A percentile compares a stretch with the other conserved stretches of the same genome.
Conservation (phyloP, 2,329 filamentous ascomycete species). For the Cryphonectria parasitica region DNA sequence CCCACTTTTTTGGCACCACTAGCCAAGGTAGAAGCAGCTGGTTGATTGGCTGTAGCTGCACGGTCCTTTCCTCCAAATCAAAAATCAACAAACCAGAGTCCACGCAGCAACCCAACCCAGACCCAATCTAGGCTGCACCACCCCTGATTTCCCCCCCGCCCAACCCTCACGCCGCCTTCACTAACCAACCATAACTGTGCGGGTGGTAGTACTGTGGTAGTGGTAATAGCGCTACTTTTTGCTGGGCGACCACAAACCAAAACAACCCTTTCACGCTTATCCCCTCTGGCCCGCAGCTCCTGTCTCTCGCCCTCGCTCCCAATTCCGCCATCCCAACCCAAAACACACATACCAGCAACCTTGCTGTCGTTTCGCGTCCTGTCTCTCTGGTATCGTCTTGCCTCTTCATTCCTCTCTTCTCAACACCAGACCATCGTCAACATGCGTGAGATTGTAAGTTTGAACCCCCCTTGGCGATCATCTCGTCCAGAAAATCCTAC, state of each 20-base stretch:
- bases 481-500: slow-evolving; percentile 4
- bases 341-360: slow-evolving; percentile 19
- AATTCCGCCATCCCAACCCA: neutral
- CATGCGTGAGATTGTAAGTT: slow-evolving; percentile 76
- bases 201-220: neutral
- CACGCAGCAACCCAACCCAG: neutral
- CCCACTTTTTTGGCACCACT: neutral
- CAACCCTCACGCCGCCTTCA: neutral
- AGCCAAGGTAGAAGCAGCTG: neutral
- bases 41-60: slow-evolving; percentile 7
- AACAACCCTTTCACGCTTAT: slow-evolving; percentile 16
- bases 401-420: slow-evolving; percentile 13
- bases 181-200: neutral
- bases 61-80: slow-evolving; percentile 17
- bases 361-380: slow-evolving; percentile 21
- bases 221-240: neutral
- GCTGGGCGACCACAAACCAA: slow-evolving; percentile 12
- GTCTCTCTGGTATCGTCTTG: slow-evolving; percentile 2
- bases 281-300: slow-evolving; percentile 23
- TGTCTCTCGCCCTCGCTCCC: slow-evolving; percentile 23
- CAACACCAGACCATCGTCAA: slow-evolving; percentile 45
- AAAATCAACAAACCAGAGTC: slow-evolving; percentile 29
- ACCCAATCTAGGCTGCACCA: neutral
- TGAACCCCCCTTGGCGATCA: slow-evolving; percentile 16
- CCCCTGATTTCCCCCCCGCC: slow-evolving; percentile 1